Percentiles rank a stretch among this genome's conserved stretches.
Conservation (phyloP, 352 stramenopile genomes). For the Globisporangium sylvaticum region DNA sequence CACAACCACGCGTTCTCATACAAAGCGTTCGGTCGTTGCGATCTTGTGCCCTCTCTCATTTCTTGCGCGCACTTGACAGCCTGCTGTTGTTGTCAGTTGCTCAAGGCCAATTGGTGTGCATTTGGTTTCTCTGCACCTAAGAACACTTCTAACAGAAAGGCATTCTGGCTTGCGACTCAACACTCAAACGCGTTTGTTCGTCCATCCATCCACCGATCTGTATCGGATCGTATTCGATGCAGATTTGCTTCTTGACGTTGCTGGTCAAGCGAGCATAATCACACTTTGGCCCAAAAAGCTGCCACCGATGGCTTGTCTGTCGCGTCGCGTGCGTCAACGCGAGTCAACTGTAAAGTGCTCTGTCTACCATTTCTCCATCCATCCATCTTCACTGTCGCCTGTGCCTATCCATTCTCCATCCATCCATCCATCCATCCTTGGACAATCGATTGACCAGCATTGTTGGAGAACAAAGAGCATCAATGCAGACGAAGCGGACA, state of each 20-base stretch:
- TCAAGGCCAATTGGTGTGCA: too few species aligned
- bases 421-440: neutral
- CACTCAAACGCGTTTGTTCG: neutral
- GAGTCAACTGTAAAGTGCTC: neutral
- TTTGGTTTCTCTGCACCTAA: too few species aligned
- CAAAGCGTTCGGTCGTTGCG: neutral
- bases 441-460: neutral
- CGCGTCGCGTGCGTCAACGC: neutral
- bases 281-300: neutral
- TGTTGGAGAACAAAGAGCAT: neutral
- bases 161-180: neutral
- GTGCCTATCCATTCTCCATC: neutral
- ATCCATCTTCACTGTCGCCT: neutral
- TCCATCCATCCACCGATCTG: neutral
- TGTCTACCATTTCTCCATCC: neutral
- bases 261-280: neutral
- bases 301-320: neutral
- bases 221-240: neutral
- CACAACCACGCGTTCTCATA: neutral
- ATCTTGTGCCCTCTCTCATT: neutral
- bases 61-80: neutral
- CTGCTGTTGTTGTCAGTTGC: neutral
- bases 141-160: neutral
- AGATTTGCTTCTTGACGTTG: neutral
- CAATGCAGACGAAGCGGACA: neutral